A percentile compares a stretch with the other conserved stretches of the same genome.
Evolutionary conservation across 192 early-diverging fungal genomes (phyloP).

Genomic region (Oehlia diaphana): DNA sequence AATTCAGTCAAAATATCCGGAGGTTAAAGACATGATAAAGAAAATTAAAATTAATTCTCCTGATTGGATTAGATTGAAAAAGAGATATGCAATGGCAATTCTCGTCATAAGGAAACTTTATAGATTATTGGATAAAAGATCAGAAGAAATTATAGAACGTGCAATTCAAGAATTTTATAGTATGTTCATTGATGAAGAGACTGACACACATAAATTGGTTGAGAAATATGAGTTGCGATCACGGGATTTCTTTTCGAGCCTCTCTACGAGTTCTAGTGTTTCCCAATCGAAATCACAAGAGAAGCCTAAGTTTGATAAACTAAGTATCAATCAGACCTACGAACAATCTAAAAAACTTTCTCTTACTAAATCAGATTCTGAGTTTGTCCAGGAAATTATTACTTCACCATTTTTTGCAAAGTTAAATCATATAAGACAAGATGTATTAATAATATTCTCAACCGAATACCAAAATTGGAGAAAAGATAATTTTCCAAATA

Average conservation of each 20-base stretch:
- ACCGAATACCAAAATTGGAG: background rate
- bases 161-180: background rate
- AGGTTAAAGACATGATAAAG: background rate
- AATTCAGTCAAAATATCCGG: background rate
- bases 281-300: too few species aligned
- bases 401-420: background rate
- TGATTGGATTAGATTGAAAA: background rate
- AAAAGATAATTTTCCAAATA: background rate
- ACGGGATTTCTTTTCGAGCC: too few species aligned
- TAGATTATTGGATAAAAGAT: too few species aligned
- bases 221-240: background rate
- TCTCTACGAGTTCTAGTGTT: background rate
- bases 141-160: background rate
- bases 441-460: background rate
- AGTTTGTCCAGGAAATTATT: background rate
- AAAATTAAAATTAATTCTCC: background rate
- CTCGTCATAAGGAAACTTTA: background rate
- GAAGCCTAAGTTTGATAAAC: background rate
- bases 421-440: background rate
- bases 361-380: background rate
- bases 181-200: background rate
- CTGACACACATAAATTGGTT: background rate
- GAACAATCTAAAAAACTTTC: too few species aligned
- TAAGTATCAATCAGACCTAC: background rate
- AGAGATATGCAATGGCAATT: background rate